Conservation (phyloP, 371 early-diverging fungal genomes). For the Haplosporangium sp. region DNA sequence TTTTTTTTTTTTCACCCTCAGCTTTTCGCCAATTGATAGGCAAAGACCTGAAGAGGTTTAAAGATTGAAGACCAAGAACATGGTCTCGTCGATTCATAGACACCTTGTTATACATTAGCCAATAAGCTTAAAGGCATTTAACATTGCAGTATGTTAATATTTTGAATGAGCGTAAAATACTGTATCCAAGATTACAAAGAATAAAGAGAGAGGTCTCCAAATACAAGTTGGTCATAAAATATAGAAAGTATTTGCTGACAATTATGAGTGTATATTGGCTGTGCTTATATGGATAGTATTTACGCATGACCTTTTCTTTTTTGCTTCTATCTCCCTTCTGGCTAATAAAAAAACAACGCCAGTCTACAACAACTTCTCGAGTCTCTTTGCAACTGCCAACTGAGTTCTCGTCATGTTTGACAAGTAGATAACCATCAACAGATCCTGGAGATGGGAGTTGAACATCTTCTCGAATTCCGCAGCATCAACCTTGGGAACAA, state of each 20-base stretch:
- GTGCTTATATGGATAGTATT: not conserved
- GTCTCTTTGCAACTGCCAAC: slow-evolving; percentile 90
- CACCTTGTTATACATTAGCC: no score
- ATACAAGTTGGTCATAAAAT: no score
- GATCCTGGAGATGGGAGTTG: slow-evolving; percentile 92
- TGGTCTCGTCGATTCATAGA: no score
- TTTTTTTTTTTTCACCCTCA: no score
- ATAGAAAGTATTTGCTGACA: not conserved
- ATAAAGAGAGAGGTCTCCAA: not conserved
- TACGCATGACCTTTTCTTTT: not conserved
- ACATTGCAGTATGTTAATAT: no score
- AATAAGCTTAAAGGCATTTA: no score
- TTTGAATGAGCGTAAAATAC: no score
- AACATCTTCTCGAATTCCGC: slow-evolving; percentile 90
- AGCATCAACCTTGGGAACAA: slow-evolving; percentile 89
- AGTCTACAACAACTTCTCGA: slow-evolving; percentile 79
- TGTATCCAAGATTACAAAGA: no score
- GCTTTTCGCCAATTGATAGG: no score
- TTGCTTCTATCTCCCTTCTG: slow-evolving; percentile 1
- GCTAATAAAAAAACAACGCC: not conserved
- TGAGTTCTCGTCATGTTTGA: slow-evolving; percentile 95
- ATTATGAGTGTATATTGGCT: slow-evolving; percentile 8
- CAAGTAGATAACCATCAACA: slow-evolving; percentile 95
- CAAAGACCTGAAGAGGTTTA: no score
- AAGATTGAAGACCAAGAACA: no score